Percentiles rank a stretch among this genome's conserved stretches.
Conservation (phyloP, 495 filamentous ascomycete species). For the Aspergillus coremiiformis region DNA sequence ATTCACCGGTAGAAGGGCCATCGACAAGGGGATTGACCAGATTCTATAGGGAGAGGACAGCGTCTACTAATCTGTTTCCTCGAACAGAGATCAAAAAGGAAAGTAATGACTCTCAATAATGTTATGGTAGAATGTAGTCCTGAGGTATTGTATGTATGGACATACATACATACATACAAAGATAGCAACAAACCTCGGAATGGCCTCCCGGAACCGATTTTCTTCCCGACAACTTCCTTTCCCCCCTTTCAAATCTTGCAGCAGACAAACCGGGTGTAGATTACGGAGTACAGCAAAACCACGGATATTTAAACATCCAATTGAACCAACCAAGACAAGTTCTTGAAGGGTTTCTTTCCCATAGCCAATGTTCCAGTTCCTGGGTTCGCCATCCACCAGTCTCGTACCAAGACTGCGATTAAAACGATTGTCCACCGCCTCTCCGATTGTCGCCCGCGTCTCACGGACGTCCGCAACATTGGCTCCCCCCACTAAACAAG, state of each 20-base stretch:
- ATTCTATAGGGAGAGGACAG: background rate
- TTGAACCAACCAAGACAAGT: background rate
- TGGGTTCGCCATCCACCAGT: conserved; percentile 1
- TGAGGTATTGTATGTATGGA: no score
- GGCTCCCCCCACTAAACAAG: conserved; percentile 39
- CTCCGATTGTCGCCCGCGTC: conserved; percentile 20
- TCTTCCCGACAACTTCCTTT: conserved; percentile 4
- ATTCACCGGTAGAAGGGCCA: conserved; percentile 2
- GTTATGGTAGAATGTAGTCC: background rate
- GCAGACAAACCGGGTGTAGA: background rate
- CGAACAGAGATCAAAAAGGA: background rate
- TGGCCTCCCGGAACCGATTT: background rate
- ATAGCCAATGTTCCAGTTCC: conserved; percentile 7
- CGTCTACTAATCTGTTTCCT: no score
- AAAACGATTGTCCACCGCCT: conserved; percentile 39
- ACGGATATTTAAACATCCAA: background rate
- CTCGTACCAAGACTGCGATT: conserved; percentile 13
- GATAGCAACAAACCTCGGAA: conserved; percentile 5
- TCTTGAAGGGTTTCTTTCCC: background rate
- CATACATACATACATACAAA: no score
- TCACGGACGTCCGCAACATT: conserved; percentile 35
- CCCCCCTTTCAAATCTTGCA: background rate
- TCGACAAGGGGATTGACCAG: background rate
- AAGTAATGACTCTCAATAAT: background rate
- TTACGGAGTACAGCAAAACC: background rate